Evolutionary conservation across 352 stramenopile genomes (phyloP).

Genomic region (Pseudoperonospora humuli): DNA sequence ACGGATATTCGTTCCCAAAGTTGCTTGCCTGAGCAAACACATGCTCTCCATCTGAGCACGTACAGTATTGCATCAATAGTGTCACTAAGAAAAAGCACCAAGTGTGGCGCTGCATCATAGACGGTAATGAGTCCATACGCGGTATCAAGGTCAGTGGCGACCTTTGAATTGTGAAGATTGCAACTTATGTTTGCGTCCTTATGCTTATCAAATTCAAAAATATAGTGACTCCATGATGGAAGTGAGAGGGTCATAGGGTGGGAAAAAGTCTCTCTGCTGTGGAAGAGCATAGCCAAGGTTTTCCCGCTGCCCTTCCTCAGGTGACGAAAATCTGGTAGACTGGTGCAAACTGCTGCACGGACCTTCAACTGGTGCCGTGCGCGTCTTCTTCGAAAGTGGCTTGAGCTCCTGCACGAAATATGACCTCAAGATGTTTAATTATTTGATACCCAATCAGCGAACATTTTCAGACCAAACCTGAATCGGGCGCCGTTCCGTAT

Average conservation of each 20-base stretch:
- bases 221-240: constrained; percentile 30
- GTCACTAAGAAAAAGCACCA: too few relatives aligned
- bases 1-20: constrained; percentile 12
- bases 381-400: not conserved
- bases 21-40: constrained; percentile 24
- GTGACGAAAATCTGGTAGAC: not conserved
- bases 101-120: too few relatives aligned
- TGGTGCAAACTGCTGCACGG: constrained; percentile 1
- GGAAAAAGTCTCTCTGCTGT: constrained; percentile 6
- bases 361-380: not conserved
- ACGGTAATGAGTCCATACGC: too few relatives aligned
- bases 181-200: not conserved
- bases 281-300: not conserved
- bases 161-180: too few relatives aligned
- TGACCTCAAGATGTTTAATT: not conserved
- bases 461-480: constrained; percentile 6
- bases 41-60: constrained; percentile 4
- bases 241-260: constrained; percentile 7
- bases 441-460: not conserved
- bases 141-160: too few relatives aligned
- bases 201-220: constrained; percentile 22
- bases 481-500: not conserved
- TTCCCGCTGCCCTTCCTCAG: not conserved
- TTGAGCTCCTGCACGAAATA: not conserved
- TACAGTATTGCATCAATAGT: too few relatives aligned